phyloP scores from a whole-genome alignment of 164 flowering plant species.

The Berberis thunbergii region DNA sequence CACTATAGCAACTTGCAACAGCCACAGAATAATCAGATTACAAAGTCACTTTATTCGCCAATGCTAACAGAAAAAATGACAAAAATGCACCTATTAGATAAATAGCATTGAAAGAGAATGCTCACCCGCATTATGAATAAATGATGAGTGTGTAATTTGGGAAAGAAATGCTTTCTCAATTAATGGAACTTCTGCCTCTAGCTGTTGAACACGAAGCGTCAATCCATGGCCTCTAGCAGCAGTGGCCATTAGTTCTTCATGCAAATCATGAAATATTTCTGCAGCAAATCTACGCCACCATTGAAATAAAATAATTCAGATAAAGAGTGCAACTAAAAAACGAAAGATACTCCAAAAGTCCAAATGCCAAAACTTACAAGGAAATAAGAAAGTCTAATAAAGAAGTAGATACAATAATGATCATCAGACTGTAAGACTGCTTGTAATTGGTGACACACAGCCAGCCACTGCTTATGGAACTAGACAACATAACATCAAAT shows the following conservation, averaged over 20 bases:
- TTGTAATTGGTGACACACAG: too few species aligned
- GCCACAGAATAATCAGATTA: background rate
- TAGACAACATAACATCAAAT: too few species aligned
- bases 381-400: too few species aligned
- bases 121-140: slow-evolving; percentile 56
- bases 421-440: too few species aligned
- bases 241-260: slow-evolving; percentile 92
- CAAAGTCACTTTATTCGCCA: slow-evolving; percentile 49
- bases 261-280: slow-evolving; percentile 90
- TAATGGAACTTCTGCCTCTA: slow-evolving; percentile 80
- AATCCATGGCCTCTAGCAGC: slow-evolving; percentile 91
- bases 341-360: background rate
- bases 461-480: too few species aligned
- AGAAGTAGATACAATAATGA: too few species aligned
- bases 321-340: background rate
- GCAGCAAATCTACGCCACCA: slow-evolving; percentile 80
- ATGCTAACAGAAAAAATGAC: slow-evolving; percentile 72
- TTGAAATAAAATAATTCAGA: slow-evolving; percentile 2
- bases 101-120: slow-evolving; percentile 1
- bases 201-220: slow-evolving; percentile 79
- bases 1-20: background rate
- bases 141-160: slow-evolving; percentile 56
- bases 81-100: background rate
- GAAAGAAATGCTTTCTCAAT: slow-evolving; percentile 79
- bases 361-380: too few species aligned